Evolutionary conservation across 495 filamentous ascomycete genomes (phyloP), one percentile per base, ranked within the genome.

Genomic region (Beverwykella pulmonaria): DNA sequence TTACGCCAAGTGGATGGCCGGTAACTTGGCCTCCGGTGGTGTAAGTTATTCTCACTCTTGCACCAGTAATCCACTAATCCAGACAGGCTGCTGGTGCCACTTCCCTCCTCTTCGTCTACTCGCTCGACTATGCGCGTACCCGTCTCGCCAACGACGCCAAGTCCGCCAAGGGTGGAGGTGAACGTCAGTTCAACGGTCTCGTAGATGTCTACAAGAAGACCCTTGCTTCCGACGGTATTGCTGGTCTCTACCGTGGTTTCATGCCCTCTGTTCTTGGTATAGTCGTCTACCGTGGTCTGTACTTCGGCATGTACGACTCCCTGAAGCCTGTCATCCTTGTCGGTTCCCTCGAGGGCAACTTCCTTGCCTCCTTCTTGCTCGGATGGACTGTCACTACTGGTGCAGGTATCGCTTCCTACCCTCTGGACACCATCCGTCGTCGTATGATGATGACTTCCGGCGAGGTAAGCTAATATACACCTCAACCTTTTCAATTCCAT

Each of bases 241-340:
- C 88, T 77, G 94, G 95, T 93, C 92, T 98, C 77, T 98, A 98
- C 90, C 94, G 94, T 92, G 94, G 94, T 86, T 98, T 98, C 90
- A 91, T 91, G 85, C 95, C 95, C 79, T 98, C 95, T 74, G 94
- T 98, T 76, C 85, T 88, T 81, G 94, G 94, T 86, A 98, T 98
- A 80, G 81, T 98, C 79, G 95, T 98, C 81, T 98, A 98, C 90
- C 95, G 94, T 91, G 94, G 94, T 96, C 92, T 98, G 72, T 98
- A 98, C 92, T 98, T 98, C 89, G 94, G 94, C 78, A 90, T 98
- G 90, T 98, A 98, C 92, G 94, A 98, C 83, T 98, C 94, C 72
- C 88, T 98, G 86, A 98, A 98, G 92, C 94, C 94, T 73, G 91
- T 97, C 80, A 79, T 97, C 82, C 91, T 98, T 57, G 86, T 90